These are phyloP conservation scores for Chaetomiaceae sp. DNA, from an alignment of 2,329 filamentous ascomycete genomes.

Conservation along the genomic window DNA sequence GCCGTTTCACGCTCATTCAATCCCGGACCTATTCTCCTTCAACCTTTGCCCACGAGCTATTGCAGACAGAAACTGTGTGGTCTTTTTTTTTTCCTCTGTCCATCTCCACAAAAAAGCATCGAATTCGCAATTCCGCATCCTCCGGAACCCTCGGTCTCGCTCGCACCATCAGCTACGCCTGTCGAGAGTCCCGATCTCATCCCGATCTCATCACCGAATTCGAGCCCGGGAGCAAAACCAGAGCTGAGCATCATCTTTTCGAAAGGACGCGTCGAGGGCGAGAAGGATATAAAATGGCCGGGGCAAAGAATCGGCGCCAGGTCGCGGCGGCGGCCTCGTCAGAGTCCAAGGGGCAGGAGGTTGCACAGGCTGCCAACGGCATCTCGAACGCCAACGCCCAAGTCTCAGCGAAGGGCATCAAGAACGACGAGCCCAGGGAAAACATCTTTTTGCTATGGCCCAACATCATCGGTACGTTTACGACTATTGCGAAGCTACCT, in stretches of 20 bases:
- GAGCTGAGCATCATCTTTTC: not conserved
- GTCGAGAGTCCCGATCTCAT: not conserved
- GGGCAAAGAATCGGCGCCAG: slow-evolving; percentile 28
- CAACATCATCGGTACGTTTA: slow-evolving; percentile 69
- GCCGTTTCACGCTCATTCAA: slow-evolving; percentile 6
- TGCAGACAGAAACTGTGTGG: not conserved
- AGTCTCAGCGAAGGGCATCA: slow-evolving; percentile 30
- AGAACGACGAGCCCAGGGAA: slow-evolving; percentile 45
- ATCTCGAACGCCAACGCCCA: slow-evolving; percentile 38
- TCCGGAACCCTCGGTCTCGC: slow-evolving; percentile 15
- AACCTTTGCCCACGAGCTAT: not conserved
- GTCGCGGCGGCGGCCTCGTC: slow-evolving; percentile 15
- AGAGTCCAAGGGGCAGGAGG: slow-evolving; percentile 10
- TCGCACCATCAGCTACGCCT: not conserved
- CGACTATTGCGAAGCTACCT: too few species aligned
- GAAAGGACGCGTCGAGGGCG: not conserved
- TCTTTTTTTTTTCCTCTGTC: too few species aligned
- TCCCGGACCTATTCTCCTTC: not conserved
- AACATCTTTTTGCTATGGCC: slow-evolving; percentile 81
- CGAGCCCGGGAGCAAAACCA: not conserved
- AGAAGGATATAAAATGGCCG: slow-evolving; percentile 24
- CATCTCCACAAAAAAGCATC: not conserved
- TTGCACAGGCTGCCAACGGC: slow-evolving; percentile 18
- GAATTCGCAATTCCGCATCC: slow-evolving; percentile 8
- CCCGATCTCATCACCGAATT: not conserved